These are phyloP conservation scores for Dendrostoma leiphaemia DNA, from an alignment of 2,329 filamentous ascomycete species.

Conservation along the genomic window DNA sequence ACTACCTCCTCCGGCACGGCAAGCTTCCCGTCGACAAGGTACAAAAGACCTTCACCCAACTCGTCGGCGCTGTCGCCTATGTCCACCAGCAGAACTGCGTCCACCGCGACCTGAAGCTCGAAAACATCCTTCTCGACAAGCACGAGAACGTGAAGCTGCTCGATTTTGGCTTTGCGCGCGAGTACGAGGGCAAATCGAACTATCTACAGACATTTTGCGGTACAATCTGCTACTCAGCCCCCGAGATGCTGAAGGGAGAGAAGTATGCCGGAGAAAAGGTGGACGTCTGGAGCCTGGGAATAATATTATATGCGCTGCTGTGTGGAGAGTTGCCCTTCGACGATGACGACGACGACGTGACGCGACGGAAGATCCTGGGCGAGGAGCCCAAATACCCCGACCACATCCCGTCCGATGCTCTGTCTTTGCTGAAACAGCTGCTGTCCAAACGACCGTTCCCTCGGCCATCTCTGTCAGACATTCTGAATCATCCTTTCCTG, in stretches of 20 bases:
- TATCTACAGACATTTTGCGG: constrained; percentile 97
- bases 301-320: constrained; percentile 79
- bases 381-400: constrained; percentile 86
- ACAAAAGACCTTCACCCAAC: constrained; percentile 92
- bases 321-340: constrained; percentile 91
- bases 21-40: constrained; percentile 81
- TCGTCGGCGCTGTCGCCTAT: constrained; percentile 92
- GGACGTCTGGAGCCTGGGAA: constrained; percentile 89
- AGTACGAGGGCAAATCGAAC: constrained; percentile 93
- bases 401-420: constrained; percentile 73
- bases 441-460: constrained; percentile 87
- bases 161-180: constrained; percentile 96
- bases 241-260: constrained; percentile 97
- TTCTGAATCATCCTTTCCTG: constrained; percentile 84
- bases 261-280: constrained; percentile 98
- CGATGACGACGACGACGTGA: constrained; percentile 88
- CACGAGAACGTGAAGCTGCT: constrained; percentile 96
- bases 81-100: constrained; percentile 95
- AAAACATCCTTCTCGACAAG: constrained; percentile 95
- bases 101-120: constrained; percentile 93
- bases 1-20: constrained; percentile 86
- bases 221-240: constrained; percentile 95
- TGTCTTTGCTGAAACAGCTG: constrained; percentile 72
- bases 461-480: constrained; percentile 78
- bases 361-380: constrained; percentile 78